These are phyloP conservation scores for Elsinoe batatas DNA, from an alignment of 2,329 filamentous ascomycete genomes.

Conservation along the genomic window DNA sequence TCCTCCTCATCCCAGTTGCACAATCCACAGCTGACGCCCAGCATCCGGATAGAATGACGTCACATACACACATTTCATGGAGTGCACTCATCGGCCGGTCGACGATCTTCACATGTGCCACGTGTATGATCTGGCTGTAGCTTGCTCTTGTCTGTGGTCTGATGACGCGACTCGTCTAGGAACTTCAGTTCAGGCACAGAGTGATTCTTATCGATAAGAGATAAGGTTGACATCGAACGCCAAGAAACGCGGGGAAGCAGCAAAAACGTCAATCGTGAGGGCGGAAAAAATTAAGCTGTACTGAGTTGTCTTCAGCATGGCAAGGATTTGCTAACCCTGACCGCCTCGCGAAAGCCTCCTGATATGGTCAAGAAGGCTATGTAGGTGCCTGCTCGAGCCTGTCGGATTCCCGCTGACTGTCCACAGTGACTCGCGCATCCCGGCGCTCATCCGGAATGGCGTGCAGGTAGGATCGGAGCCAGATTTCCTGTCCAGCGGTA, in stretches of 20 bases:
- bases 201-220: not conserved
- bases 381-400: conserved; percentile 16
- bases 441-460: conserved; percentile 82
- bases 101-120: too few relatives aligned
- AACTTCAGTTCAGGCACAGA: too few relatives aligned
- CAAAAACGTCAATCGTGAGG: not conserved
- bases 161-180: too few relatives aligned
- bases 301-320: too few relatives aligned
- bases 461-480: conserved; percentile 41
- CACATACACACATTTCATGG: too few relatives aligned
- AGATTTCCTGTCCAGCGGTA: not conserved
- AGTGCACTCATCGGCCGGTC: too few relatives aligned
- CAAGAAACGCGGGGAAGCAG: not conserved
- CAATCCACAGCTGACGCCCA: too few relatives aligned
- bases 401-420: conserved; percentile 21
- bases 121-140: too few relatives aligned
- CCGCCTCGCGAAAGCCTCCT: not conserved
- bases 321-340: not conserved
- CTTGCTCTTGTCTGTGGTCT: too few relatives aligned
- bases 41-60: too few relatives aligned
- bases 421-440: conserved; percentile 76
- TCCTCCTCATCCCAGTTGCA: too few relatives aligned
- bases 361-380: conserved; percentile 50
- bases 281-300: not conserved
- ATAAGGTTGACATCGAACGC: not conserved